Percentiles rank a stretch among this genome's conserved stretches.
Evolutionary conservation across 495 filamentous ascomycete species (phyloP).

Genomic region (Penicillium canescens): DNA sequence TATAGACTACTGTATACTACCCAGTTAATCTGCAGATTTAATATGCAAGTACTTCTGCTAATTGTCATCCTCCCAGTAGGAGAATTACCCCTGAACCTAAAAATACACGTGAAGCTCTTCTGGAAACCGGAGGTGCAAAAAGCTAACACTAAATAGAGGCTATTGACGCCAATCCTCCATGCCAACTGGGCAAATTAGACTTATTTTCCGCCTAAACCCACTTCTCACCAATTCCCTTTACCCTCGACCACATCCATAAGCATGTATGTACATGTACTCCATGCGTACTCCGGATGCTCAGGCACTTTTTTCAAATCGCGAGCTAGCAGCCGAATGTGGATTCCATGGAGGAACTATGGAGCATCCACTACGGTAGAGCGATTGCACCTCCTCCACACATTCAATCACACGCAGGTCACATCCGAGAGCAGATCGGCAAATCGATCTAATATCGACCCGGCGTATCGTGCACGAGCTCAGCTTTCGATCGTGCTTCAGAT

Average conservation of each 20-base stretch:
- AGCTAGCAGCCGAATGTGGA: background rate
- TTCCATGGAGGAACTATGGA: constrained; percentile 12
- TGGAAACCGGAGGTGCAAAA: too few species aligned
- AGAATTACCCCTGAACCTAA: constrained; percentile 13
- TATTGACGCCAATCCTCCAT: background rate
- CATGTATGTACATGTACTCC: too few species aligned
- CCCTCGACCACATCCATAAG: background rate
- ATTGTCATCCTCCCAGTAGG: background rate
- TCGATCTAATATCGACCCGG: constrained; percentile 20
- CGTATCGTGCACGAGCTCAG: background rate
- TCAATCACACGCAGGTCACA: background rate
- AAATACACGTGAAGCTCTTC: constrained; percentile 4
- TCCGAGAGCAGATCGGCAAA: constrained; percentile 12
- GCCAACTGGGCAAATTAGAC: background rate
- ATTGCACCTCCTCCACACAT: too few species aligned
- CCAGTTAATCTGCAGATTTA: too few species aligned
- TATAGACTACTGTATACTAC: too few species aligned
- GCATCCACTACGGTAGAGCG: background rate
- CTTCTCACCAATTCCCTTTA: background rate
- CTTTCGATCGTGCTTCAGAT: constrained; percentile 10
- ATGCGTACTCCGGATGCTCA: background rate
- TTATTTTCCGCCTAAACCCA: background rate
- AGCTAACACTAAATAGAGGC: background rate
- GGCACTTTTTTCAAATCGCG: background rate
- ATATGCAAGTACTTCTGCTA: background rate